Conservation (phyloP, 2,329 filamentous ascomycete genomes). For the Stenocarpella maydis region DNA sequence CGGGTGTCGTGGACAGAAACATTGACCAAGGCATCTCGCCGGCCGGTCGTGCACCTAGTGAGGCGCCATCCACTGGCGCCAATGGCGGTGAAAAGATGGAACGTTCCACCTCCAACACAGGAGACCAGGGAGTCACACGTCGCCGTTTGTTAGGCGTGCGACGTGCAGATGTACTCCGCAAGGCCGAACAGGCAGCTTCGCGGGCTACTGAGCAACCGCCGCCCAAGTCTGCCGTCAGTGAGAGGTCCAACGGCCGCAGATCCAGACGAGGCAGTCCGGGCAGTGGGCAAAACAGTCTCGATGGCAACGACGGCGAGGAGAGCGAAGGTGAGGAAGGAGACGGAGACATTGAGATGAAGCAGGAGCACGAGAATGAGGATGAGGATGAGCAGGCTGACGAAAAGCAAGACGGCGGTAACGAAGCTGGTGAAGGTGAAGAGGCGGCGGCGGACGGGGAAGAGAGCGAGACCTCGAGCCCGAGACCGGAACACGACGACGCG, state of each 20-base stretch:
- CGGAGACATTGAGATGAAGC: conserved; percentile 57
- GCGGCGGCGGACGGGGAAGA: conserved; percentile 38
- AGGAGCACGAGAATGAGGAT: conserved; percentile 38
- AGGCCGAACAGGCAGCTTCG: conserved; percentile 66
- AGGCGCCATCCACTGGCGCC: conserved; percentile 35
- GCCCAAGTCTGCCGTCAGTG: conserved; percentile 48
- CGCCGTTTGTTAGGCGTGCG: conserved; percentile 55
- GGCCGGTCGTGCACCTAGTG: conserved; percentile 29
- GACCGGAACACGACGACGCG: conserved; percentile 70
- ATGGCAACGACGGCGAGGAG: conserved; percentile 47
- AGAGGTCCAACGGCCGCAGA: conserved; percentile 46
- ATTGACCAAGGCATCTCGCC: conserved; percentile 4
- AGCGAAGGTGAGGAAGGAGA: conserved; percentile 41
- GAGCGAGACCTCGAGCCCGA: conserved; percentile 57
- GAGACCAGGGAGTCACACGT: conserved; percentile 48
- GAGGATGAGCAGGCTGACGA: conserved; percentile 31
- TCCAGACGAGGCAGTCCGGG: conserved; percentile 60
- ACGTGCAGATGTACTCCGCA: conserved; percentile 66
- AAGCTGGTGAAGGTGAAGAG: conserved; percentile 36
- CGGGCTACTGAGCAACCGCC: conserved; percentile 56
- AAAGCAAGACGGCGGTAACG: conserved; percentile 33
- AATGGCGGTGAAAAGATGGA: conserved; percentile 48
- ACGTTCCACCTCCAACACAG: conserved; percentile 46
- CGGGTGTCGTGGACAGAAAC: conserved; percentile 36
- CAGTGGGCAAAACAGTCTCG: conserved; percentile 48